Evolutionary conservation across 352 stramenopile genomes (phyloP).

Genomic region (Thalassiosira hispida): DNA sequence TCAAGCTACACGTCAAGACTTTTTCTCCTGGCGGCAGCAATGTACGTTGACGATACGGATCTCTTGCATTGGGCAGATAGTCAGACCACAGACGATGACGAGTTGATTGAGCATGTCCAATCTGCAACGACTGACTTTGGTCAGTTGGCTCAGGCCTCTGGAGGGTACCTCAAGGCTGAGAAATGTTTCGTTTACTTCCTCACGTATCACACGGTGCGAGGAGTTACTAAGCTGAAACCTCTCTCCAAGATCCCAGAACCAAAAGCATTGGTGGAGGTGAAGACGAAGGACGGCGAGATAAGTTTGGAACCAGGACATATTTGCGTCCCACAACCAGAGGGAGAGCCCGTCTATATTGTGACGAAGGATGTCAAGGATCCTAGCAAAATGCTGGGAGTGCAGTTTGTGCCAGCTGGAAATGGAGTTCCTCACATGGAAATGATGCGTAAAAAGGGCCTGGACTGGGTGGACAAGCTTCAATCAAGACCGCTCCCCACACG

Average conservation of each 20-base stretch:
- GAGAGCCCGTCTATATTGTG: not conserved
- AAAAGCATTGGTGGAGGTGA: not conserved
- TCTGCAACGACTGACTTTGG: not conserved
- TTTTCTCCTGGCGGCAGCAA: constrained; percentile 7
- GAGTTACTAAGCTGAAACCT: not conserved
- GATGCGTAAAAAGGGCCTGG: not conserved
- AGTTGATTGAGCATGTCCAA: constrained; percentile 6
- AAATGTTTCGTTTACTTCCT: constrained; percentile 23
- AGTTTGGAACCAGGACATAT: not conserved
- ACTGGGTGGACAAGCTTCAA: constrained; percentile 4
- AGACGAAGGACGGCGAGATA: not conserved
- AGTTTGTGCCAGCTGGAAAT: not conserved
- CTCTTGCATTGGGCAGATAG: not conserved
- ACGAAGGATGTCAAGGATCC: not conserved
- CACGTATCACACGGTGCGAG: not conserved
- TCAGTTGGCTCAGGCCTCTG: not conserved
- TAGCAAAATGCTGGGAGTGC: not conserved
- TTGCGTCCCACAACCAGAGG: constrained; percentile 6
- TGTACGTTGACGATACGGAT: constrained; percentile 32
- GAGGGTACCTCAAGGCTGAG: constrained; percentile 12
- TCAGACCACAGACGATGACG: not conserved
- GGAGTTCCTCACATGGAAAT: not conserved
- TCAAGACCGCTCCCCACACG: not conserved
- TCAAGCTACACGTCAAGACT: not conserved
- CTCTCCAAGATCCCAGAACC: not conserved